phyloP scores from a whole-genome alignment of 2,329 filamentous ascomycete species.

The Neonectria ditissima region DNA sequence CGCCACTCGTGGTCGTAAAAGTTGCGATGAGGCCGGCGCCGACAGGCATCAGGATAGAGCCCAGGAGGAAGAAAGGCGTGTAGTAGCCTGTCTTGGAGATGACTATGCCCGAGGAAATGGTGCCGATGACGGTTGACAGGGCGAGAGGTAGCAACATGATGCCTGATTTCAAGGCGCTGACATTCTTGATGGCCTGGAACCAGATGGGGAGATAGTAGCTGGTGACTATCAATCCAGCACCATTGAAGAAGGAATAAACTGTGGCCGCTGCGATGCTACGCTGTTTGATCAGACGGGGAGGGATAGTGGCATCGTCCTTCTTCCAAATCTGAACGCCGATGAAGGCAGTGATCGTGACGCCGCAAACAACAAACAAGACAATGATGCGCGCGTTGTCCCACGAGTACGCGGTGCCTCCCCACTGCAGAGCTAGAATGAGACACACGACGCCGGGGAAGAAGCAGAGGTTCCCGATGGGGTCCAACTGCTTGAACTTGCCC shows the following conservation, averaged over 20 bases:
- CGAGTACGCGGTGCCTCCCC: constrained; percentile 55
- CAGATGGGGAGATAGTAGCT: constrained; percentile 58
- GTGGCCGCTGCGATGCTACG: constrained; percentile 53
- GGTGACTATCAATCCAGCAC: constrained; percentile 45
- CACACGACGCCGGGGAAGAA: constrained; percentile 57
- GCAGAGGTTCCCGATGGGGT: constrained; percentile 46
- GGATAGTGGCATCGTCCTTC: constrained; percentile 56
- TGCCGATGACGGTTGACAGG: constrained; percentile 50
- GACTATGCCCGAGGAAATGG: constrained; percentile 48
- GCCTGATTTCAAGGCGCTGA: constrained; percentile 52
- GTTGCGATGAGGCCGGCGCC: constrained; percentile 58
- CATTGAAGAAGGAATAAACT: constrained; percentile 53
- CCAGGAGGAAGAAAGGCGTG: constrained; percentile 55
- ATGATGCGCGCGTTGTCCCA: constrained; percentile 43
- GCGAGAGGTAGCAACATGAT: constrained; percentile 55
- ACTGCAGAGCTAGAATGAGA: constrained; percentile 63
- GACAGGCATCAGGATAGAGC: constrained; percentile 49
- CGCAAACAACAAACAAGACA: constrained; percentile 47
- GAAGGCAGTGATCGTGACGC: constrained; percentile 49
- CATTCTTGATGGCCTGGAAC: constrained; percentile 59
- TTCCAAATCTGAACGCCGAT: constrained; percentile 53
- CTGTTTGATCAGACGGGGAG: constrained; percentile 54
- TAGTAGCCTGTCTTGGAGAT: constrained; percentile 58
- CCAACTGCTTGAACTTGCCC: constrained; percentile 42
- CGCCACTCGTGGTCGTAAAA: constrained; percentile 49